These are phyloP conservation scores for Sporothrix euskadiensis DNA, from an alignment of 2,329 filamentous ascomycete genomes.

Conservation along the genomic window DNA sequence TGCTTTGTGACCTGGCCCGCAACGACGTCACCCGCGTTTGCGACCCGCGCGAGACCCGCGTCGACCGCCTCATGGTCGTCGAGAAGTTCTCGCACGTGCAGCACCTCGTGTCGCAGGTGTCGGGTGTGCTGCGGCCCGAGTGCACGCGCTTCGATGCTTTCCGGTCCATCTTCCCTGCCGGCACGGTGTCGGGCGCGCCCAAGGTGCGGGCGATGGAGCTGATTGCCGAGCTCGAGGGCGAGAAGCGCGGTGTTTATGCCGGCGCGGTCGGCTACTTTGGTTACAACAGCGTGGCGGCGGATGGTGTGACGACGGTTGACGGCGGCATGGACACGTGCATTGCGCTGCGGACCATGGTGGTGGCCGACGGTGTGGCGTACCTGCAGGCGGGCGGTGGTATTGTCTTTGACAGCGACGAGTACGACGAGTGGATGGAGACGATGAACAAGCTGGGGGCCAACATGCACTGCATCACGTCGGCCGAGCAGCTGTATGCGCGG, in stretches of 20 bases:
- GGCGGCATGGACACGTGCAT: slow-evolving; percentile 90
- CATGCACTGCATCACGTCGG: slow-evolving; percentile 81
- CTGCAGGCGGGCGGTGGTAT: slow-evolving; percentile 89
- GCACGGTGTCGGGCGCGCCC: slow-evolving; percentile 91
- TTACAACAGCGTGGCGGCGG: slow-evolving; percentile 67
- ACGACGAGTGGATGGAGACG: slow-evolving; percentile 93
- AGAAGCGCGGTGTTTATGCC: slow-evolving; percentile 94
- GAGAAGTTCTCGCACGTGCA: slow-evolving; percentile 96
- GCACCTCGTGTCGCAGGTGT: slow-evolving; percentile 94
- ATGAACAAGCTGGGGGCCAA: slow-evolving; percentile 92
- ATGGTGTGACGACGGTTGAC: slow-evolving; percentile 63
- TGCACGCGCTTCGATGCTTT: slow-evolving; percentile 95
- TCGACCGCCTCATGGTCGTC: slow-evolving; percentile 92
- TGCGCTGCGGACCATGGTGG: slow-evolving; percentile 85
- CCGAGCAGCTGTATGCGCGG: slow-evolving; percentile 65
- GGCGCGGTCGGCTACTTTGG: slow-evolving; percentile 97
- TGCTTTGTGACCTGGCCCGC: slow-evolving; percentile 92
- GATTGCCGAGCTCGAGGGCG: slow-evolving; percentile 88
- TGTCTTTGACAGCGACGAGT: slow-evolving; percentile 87
- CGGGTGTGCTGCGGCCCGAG: slow-evolving; percentile 76
- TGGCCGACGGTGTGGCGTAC: slow-evolving; percentile 89
- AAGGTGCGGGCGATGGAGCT: slow-evolving; percentile 97
- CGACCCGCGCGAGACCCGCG: slow-evolving; percentile 83
- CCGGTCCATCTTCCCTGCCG: slow-evolving; percentile 93
- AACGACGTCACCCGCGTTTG: slow-evolving; percentile 97